Percentiles rank a stretch among this genome's conserved stretches.
phyloP scores from a whole-genome alignment of 352 stramenopile genomes.

The Globisporangium recalcitrans region DNA sequence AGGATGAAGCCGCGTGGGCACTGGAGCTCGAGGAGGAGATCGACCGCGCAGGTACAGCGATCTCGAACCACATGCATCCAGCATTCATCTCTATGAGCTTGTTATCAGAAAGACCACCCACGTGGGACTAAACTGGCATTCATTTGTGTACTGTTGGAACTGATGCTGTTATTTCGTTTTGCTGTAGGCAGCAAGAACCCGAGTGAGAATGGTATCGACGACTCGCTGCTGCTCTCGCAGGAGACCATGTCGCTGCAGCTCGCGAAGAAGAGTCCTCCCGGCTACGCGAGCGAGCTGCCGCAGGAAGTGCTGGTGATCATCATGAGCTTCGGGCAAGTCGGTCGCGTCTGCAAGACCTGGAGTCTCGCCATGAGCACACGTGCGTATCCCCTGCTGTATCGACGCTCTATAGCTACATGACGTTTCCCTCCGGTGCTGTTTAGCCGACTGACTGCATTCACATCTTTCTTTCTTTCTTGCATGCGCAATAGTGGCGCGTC shows the following conservation, averaged over 20 bases:
- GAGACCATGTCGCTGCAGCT: slow-evolving; percentile 18
- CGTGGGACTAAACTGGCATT: neutral
- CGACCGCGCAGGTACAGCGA: slow-evolving; percentile 17
- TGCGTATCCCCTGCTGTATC: slow-evolving; percentile 15
- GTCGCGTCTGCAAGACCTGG: slow-evolving; percentile 77
- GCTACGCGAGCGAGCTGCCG: slow-evolving; percentile 43
- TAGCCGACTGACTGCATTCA: neutral
- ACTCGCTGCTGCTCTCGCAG: slow-evolving; percentile 15
- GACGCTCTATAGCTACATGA: neutral
- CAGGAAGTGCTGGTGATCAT: slow-evolving; percentile 72
- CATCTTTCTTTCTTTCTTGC: neutral
- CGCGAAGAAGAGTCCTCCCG: neutral
- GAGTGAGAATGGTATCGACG: neutral
- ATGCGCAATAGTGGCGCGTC: slow-evolving; percentile 36
- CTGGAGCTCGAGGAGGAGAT: slow-evolving; percentile 72
- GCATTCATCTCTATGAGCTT: neutral
- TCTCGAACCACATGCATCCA: too few species aligned
- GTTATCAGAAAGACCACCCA: neutral
- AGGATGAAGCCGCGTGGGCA: slow-evolving; percentile 58
- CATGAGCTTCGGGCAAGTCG: slow-evolving; percentile 62
- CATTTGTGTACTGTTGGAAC: neutral
- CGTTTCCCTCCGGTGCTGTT: neutral
- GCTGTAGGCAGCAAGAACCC: slow-evolving; percentile 1
- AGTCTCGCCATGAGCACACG: slow-evolving; percentile 61
- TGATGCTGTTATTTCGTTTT: too few species aligned